Conservation (phyloP, 345 rosid species). For the Camelina neglecta region DNA sequence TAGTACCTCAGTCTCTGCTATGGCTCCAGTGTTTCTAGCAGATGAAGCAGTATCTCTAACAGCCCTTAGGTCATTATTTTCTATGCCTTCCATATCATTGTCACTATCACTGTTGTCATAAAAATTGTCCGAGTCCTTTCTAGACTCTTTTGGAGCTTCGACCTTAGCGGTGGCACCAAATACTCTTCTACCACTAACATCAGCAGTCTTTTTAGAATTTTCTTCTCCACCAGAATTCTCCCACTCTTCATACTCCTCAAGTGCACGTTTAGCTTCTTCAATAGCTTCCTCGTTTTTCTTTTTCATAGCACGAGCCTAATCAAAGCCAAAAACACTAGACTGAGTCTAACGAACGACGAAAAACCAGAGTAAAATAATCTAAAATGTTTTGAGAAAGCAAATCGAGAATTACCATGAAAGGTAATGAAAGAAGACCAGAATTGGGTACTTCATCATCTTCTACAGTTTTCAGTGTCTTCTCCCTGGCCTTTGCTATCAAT, state of each 20-base stretch:
- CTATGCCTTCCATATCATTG: constrained; percentile 55
- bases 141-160: constrained; percentile 49
- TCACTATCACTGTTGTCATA: constrained; percentile 71
- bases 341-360: background rate
- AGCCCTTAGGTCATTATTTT: constrained; percentile 42
- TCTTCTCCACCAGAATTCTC: constrained; percentile 55
- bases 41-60: constrained; percentile 44
- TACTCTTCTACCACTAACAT: constrained; percentile 73
- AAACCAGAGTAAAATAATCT: constrained; percentile 3
- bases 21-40: constrained; percentile 48
- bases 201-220: constrained; percentile 44
- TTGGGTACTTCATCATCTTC: constrained; percentile 69
- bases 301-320: constrained; percentile 77
- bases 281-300: constrained; percentile 68
- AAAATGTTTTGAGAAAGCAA: constrained; percentile 10
- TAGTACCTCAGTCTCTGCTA: constrained; percentile 53
- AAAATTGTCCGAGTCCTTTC: constrained; percentile 51
- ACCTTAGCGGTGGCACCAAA: constrained; percentile 64
- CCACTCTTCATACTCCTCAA: constrained; percentile 75
- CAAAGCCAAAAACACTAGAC: constrained; percentile 21
- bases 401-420: constrained; percentile 79
- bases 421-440: constrained; percentile 84
- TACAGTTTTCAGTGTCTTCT: constrained; percentile 66
- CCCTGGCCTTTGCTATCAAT: constrained; percentile 68
- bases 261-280: constrained; percentile 80